Percentiles rank a stretch among this genome's conserved stretches.
Evolutionary conservation across 1,284 basidiomycete species (phyloP).

Genomic region (Pyrrhoderma lamaoense): DNA sequence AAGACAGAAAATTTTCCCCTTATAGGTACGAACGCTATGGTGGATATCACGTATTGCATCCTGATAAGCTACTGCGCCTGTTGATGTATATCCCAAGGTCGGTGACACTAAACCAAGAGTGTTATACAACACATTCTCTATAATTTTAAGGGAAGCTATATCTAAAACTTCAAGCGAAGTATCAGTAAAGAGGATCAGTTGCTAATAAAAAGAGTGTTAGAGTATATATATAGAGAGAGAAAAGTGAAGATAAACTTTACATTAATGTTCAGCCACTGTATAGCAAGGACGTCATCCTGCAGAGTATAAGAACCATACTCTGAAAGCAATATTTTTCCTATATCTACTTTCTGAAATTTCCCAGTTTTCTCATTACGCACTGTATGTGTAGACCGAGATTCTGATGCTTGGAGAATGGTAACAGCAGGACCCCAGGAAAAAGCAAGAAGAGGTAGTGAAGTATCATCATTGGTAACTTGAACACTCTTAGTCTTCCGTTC

Average conservation of each 20-base stretch:
- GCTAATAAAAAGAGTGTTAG: slow-evolving; percentile 39
- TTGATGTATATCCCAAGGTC: slow-evolving; percentile 39
- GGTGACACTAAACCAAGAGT: slow-evolving; percentile 48
- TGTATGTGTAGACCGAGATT: slow-evolving; percentile 47
- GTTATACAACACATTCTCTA: slow-evolving; percentile 57
- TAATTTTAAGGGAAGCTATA: slow-evolving; percentile 40
- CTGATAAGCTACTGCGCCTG: slow-evolving; percentile 40
- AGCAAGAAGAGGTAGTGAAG: slow-evolving; percentile 57
- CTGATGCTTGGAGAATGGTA: slow-evolving; percentile 58
- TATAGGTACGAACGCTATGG: slow-evolving; percentile 77
- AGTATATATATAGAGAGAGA: slow-evolving; percentile 11
- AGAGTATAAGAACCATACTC: slow-evolving; percentile 48
- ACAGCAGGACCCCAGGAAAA: slow-evolving; percentile 77
- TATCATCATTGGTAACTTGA: slow-evolving; percentile 23
- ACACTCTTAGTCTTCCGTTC: slow-evolving; percentile 24
- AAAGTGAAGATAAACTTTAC: slow-evolving; percentile 39
- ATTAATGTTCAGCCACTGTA: slow-evolving; percentile 72
- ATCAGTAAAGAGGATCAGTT: slow-evolving; percentile 54
- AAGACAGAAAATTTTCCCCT: slow-evolving; percentile 86
- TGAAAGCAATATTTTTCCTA: slow-evolving; percentile 57
- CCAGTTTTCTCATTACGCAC: slow-evolving; percentile 50
- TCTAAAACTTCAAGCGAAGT: slow-evolving; percentile 67
- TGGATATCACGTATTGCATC: slow-evolving; percentile 50
- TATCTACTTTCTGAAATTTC: slow-evolving; percentile 49
- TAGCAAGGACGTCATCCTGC: slow-evolving; percentile 50